Percentiles rank a stretch among this genome's conserved stretches.
Evolutionary conservation across 2,329 filamentous ascomycete genomes (phyloP).

Genomic region (Teratosphaeria nubilosa): DNA sequence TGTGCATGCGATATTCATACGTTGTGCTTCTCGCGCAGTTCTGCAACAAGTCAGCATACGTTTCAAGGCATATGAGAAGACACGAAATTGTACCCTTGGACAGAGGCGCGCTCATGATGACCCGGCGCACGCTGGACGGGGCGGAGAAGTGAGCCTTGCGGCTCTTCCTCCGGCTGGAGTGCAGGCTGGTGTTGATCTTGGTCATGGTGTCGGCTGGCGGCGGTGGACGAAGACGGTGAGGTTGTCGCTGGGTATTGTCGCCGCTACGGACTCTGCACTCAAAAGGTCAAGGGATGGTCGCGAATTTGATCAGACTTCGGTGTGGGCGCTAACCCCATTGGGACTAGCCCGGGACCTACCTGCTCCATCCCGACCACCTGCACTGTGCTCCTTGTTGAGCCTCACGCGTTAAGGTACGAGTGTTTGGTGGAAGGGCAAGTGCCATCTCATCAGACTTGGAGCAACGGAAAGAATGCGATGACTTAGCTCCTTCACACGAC

Average conservation of each 20-base stretch:
- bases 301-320: not conserved
- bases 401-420: not conserved
- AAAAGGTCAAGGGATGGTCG: too few species aligned
- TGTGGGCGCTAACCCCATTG: not conserved
- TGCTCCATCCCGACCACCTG: not conserved
- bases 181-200: slow-evolving; percentile 57
- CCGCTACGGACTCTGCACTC: slow-evolving; percentile 7
- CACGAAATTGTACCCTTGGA: slow-evolving; percentile 53
- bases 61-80: slow-evolving; percentile 1
- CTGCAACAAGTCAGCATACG: slow-evolving; percentile 18
- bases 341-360: not conserved
- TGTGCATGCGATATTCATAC: slow-evolving; percentile 40
- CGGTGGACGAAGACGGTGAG: slow-evolving; percentile 1
- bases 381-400: not conserved
- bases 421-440: not conserved
- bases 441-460: not conserved
- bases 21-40: slow-evolving; percentile 98
- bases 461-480: not conserved
- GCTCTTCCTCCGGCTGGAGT: slow-evolving; percentile 93
- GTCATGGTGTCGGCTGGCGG: slow-evolving; percentile 48
- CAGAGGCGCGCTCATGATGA: slow-evolving; percentile 93
- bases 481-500: not conserved
- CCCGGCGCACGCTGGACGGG: slow-evolving; percentile 84
- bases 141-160: slow-evolving; percentile 97
- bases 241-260: slow-evolving; percentile 9